These are phyloP conservation scores for Leccinum truebloodii DNA, from an alignment of 768 basidiomycete genomes.

Conservation along the genomic window DNA sequence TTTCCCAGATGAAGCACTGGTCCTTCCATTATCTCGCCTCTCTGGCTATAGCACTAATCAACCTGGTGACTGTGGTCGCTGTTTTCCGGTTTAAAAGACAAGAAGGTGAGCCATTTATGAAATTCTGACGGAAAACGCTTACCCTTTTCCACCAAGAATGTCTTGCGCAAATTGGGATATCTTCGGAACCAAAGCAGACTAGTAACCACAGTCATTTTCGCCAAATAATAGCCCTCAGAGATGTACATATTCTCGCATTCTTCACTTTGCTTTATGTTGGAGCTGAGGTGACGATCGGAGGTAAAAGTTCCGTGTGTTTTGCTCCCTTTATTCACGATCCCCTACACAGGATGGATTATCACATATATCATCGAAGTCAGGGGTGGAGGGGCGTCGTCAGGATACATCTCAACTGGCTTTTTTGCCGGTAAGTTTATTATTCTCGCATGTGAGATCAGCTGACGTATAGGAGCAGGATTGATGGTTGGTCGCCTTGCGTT, in stretches of 20 bases:
- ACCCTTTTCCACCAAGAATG: constrained; percentile 32
- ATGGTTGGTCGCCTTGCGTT: constrained; percentile 33
- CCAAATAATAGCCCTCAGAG: constrained; percentile 44
- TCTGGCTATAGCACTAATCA: constrained; percentile 62
- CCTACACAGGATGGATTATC: constrained; percentile 60
- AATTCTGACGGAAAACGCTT: neutral
- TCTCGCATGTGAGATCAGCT: neutral
- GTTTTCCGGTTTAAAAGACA: constrained; percentile 69
- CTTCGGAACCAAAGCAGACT: constrained; percentile 20
- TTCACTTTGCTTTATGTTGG: constrained; percentile 51
- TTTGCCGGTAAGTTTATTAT: constrained; percentile 23
- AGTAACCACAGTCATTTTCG: constrained; percentile 41
- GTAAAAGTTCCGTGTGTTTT: constrained; percentile 22
- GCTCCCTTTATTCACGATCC: neutral
- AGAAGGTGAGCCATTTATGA: constrained; percentile 46
- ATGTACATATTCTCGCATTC: constrained; percentile 47
- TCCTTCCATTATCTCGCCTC: constrained; percentile 50
- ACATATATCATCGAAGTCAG: constrained; percentile 51
- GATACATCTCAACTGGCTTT: constrained; percentile 49
- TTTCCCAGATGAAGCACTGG: constrained; percentile 40
- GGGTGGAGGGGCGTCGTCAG: constrained; percentile 44
- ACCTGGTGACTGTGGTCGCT: constrained; percentile 46
- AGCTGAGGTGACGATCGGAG: constrained; percentile 53
- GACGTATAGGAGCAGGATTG: constrained; percentile 17
- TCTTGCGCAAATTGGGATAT: constrained; percentile 38